A percentile compares a stretch with the other conserved stretches of the same genome.
Evolutionary conservation across 1,284 basidiomycete species (phyloP).

Genomic region (Trichosporon asahii): DNA sequence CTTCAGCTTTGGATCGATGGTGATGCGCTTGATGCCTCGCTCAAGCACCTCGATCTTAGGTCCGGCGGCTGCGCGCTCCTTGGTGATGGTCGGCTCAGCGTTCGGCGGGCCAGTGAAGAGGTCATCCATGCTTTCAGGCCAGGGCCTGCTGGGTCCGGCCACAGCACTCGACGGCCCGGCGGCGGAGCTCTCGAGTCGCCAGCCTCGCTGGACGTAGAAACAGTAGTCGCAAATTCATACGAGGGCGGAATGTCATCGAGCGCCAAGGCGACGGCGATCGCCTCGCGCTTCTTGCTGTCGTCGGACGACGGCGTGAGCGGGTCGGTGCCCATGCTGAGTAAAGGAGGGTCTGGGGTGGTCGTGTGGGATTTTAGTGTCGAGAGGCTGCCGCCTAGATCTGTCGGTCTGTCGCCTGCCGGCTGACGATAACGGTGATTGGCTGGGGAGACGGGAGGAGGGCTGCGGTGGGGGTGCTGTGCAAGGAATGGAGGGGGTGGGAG

Average conservation of each 20-base stretch:
- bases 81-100: slow-evolving; percentile 32
- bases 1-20: slow-evolving; percentile 29
- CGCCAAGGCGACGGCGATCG: slow-evolving; percentile 13
- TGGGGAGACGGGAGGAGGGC: neutral
- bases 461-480: neutral
- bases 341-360: neutral
- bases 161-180: neutral
- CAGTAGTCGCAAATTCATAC: slow-evolving; percentile 30
- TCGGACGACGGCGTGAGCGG: neutral
- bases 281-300: slow-evolving; percentile 10
- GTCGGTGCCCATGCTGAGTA: neutral
- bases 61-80: slow-evolving; percentile 13
- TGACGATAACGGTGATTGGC: neutral
- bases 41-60: slow-evolving; percentile 21
- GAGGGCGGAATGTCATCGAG: slow-evolving; percentile 35
- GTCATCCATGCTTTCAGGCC: slow-evolving; percentile 26
- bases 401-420: too few relatives aligned
- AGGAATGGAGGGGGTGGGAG: neutral
- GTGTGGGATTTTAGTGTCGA: neutral
- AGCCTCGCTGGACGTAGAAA: neutral
- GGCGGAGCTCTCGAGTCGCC: slow-evolving; percentile 3
- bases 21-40: neutral
- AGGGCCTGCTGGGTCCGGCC: slow-evolving; percentile 4
- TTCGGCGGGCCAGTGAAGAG: slow-evolving; percentile 37
- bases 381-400: neutral